These are phyloP conservation scores for Globisporangium sylvaticum DNA, from an alignment of 352 stramenopile genomes.

Conservation along the genomic window DNA sequence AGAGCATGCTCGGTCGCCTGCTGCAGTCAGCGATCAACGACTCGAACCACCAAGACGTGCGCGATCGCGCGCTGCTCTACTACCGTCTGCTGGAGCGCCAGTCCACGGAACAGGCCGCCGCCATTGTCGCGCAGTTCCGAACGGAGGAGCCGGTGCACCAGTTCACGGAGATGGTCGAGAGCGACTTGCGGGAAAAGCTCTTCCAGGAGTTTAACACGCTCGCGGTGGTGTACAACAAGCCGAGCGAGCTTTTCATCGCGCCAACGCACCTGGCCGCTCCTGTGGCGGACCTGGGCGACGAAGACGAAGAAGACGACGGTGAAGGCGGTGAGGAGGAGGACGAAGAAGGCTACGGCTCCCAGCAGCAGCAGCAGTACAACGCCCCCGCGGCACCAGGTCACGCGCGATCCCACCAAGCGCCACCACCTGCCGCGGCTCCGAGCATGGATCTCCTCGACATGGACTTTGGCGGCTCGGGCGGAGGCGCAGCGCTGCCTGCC, in stretches of 20 bases:
- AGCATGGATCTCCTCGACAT: conserved; percentile 75
- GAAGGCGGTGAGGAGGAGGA: conserved; percentile 32
- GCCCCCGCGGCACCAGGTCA: conserved; percentile 12
- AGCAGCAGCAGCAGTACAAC: conserved; percentile 44
- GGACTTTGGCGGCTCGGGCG: conserved; percentile 48
- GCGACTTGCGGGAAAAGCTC: conserved; percentile 83
- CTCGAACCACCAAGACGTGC: conserved; percentile 93
- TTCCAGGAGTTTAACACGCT: conserved; percentile 98
- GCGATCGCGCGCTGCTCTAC: conserved; percentile 97
- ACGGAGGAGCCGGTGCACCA: conserved; percentile 80
- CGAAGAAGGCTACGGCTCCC: conserved; percentile 30
- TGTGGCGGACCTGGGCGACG: conserved; percentile 35
- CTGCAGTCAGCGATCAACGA: conserved; percentile 94
- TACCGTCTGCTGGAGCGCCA: conserved; percentile 94
- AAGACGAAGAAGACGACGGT: conserved; percentile 51
- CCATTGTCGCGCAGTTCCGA: conserved; percentile 83
- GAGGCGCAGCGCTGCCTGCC: conserved; percentile 13
- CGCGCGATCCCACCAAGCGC: conserved; percentile 11
- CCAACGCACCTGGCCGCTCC: conserved; percentile 48
- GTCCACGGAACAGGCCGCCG: conserved; percentile 86
- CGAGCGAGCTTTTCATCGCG: conserved; percentile 94
- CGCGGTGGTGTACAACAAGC: conserved; percentile 96
- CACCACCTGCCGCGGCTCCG: conserved; percentile 17
- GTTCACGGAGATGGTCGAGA: conserved; percentile 81
- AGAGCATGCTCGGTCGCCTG: conserved; percentile 95